A percentile compares a stretch with the other conserved stretches of the same genome.
phyloP scores from a whole-genome alignment of 495 filamentous ascomycete species.

The Penicillium maclennaniae region DNA sequence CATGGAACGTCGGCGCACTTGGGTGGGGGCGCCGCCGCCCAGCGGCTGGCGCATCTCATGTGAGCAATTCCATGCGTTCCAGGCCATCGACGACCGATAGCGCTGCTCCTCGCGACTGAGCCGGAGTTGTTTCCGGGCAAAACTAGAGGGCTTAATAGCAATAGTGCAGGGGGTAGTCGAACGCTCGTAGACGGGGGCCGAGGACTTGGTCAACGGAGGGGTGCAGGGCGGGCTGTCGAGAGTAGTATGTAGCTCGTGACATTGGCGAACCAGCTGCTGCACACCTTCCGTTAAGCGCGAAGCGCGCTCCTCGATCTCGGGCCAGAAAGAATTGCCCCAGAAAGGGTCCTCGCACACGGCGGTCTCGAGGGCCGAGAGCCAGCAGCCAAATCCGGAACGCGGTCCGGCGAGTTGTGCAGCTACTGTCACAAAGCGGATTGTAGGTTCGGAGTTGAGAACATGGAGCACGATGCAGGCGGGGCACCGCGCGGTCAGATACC shows the following conservation, averaged over 20 bases:
- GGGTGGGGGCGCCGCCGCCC: constrained; percentile 12
- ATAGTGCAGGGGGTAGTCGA: constrained; percentile 20
- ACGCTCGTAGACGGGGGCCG: constrained; percentile 15
- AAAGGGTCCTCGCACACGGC: constrained; percentile 54
- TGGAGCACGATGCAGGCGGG: constrained; percentile 54
- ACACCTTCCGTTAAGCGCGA: constrained; percentile 48
- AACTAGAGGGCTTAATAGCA: constrained; percentile 28
- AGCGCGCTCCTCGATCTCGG: constrained; percentile 51
- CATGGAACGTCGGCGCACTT: constrained; percentile 25
- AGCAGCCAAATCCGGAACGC: constrained; percentile 50
- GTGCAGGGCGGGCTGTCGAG: constrained; percentile 24
- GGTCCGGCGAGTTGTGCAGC: constrained; percentile 50
- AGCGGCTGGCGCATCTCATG: constrained; percentile 23
- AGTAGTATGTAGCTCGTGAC: constrained; percentile 41
- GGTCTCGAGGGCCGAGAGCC: constrained; percentile 49
- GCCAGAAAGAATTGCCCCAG: constrained; percentile 55
- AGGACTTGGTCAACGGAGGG: constrained; percentile 18
- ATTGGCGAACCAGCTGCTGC: constrained; percentile 52
- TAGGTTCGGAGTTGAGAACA: constrained; percentile 54
- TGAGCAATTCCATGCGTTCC: constrained; percentile 28
- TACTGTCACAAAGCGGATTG: constrained; percentile 54
- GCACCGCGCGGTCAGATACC: constrained; percentile 55
- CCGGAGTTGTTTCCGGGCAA: constrained; percentile 30
- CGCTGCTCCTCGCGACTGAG: constrained; percentile 34
- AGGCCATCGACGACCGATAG: constrained; percentile 22